Evolutionary conservation across 225 moss, liverwort and hornwort genomes (phyloP).

Genomic region (Physcomitrium patens): DNA sequence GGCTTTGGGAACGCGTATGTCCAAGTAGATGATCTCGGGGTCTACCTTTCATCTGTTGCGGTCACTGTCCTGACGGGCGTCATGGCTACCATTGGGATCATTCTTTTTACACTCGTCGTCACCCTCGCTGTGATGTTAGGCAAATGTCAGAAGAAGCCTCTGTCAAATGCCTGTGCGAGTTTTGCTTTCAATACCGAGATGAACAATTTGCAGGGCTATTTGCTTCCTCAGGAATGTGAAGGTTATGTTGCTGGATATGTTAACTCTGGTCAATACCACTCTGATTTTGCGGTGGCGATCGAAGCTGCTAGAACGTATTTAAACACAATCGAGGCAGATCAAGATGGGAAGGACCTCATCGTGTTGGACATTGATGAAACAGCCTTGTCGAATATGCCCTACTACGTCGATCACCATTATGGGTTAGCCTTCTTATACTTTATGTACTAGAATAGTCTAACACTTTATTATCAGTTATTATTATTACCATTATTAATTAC

Average conservation of each 20-base stretch:
- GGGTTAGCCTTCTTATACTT: slow-evolving; percentile 49
- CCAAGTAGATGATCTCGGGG: slow-evolving; percentile 76
- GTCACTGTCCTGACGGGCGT: slow-evolving; percentile 53
- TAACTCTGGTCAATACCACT: slow-evolving; percentile 55
- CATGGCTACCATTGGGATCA: slow-evolving; percentile 57
- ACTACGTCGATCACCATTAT: slow-evolving; percentile 68
- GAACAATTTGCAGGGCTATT: slow-evolving; percentile 79
- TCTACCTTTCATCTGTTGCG: slow-evolving; percentile 75
- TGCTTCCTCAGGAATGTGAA: slow-evolving; percentile 54
- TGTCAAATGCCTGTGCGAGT: slow-evolving; percentile 54
- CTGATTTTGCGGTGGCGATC: slow-evolving; percentile 70
- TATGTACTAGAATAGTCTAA: too few relatives aligned
- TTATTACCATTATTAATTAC: neutral
- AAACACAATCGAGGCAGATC: slow-evolving; percentile 36
- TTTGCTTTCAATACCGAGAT: slow-evolving; percentile 74
- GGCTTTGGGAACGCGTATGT: slow-evolving; percentile 62
- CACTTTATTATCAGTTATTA: neutral
- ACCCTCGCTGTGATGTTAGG: slow-evolving; percentile 62
- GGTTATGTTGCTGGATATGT: slow-evolving; percentile 54
- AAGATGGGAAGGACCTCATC: slow-evolving; percentile 71
- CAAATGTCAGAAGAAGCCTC: slow-evolving; percentile 49
- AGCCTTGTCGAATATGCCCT: slow-evolving; percentile 74
- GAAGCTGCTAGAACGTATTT: slow-evolving; percentile 72
- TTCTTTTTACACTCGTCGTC: slow-evolving; percentile 73
- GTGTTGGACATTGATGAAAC: slow-evolving; percentile 95